Evolutionary conservation across 306 rosid species (phyloP).

Genomic region (cucumber (Cucumis sativus)): DNA sequence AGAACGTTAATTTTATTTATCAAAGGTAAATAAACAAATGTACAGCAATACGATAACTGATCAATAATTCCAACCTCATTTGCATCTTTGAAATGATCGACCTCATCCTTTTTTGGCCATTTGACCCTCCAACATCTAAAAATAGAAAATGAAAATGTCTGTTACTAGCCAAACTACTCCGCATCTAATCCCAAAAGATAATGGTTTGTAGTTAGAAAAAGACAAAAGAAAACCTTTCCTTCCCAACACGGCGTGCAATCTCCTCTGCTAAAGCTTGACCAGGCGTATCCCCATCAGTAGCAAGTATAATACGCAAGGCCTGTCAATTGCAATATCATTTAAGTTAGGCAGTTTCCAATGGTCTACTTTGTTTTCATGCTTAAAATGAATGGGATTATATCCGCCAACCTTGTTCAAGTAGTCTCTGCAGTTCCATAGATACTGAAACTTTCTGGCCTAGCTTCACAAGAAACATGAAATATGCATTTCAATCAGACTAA

Average conservation of each 20-base stretch:
- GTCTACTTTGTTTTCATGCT: constrained; percentile 4
- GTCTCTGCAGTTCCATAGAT: constrained; percentile 89
- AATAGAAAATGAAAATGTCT: not conserved
- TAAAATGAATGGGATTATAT: constrained; percentile 3
- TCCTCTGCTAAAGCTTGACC: constrained; percentile 99
- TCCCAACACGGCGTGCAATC: constrained; percentile 96
- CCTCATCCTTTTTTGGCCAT: constrained; percentile 66
- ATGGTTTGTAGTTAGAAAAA: not conserved
- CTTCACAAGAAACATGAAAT: constrained; percentile 49
- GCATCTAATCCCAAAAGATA: not conserved
- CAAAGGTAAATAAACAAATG: not conserved
- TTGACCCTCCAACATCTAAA: constrained; percentile 91
- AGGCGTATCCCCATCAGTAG: constrained; percentile 90
- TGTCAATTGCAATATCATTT: constrained; percentile 14
- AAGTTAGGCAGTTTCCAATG: constrained; percentile 3
- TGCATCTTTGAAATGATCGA: constrained; percentile 70
- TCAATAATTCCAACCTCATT: constrained; percentile 52
- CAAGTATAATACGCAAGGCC: constrained; percentile 85
- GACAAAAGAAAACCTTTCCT: constrained; percentile 55
- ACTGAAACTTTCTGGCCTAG: constrained; percentile 87
- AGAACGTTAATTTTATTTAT: not conserved
- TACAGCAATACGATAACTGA: not conserved
- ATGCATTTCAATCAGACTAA: constrained; percentile 31
- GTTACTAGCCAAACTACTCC: not conserved
- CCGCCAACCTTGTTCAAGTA: constrained; percentile 52